These are phyloP conservation scores for Penicillium italicum DNA, from an alignment of 2,329 filamentous ascomycete genomes.

Conservation along the genomic window DNA sequence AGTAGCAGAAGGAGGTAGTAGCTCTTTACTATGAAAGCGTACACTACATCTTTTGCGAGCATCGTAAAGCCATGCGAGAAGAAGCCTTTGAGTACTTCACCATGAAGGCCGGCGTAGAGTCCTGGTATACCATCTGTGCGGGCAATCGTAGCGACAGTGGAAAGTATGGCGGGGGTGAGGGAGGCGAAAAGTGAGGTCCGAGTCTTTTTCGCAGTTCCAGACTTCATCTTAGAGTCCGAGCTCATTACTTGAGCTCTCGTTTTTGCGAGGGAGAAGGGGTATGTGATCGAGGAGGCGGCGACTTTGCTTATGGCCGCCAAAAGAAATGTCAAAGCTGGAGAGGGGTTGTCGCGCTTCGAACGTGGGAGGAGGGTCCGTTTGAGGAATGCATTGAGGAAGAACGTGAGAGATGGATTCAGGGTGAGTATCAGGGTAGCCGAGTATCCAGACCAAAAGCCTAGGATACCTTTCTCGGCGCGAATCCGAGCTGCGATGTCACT, in stretches of 20 bases:
- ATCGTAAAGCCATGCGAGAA: slow-evolving; percentile 84
- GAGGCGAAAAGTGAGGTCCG: slow-evolving; percentile 9
- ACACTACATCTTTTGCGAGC: slow-evolving; percentile 76
- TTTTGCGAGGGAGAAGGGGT: slow-evolving; percentile 84
- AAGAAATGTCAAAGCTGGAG: slow-evolving; percentile 57
- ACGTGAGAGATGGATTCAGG: slow-evolving; percentile 81
- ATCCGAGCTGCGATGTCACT: slow-evolving; percentile 63
- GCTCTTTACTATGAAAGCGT: slow-evolving; percentile 65
- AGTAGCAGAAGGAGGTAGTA: slow-evolving; percentile 64
- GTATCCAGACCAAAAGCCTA: slow-evolving; percentile 85
- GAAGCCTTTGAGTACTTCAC: slow-evolving; percentile 77
- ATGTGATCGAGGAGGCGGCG: slow-evolving; percentile 70
- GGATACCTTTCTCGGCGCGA: slow-evolving; percentile 63
- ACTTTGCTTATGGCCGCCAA: slow-evolving; percentile 76
- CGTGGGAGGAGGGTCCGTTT: slow-evolving; percentile 58
- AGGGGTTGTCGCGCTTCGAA: slow-evolving; percentile 51
- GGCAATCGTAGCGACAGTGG: slow-evolving; percentile 56
- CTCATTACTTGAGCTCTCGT: slow-evolving; percentile 63
- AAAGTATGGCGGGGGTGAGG: slow-evolving; percentile 55
- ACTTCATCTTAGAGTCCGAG: slow-evolving; percentile 15
- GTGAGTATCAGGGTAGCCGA: slow-evolving; percentile 75
- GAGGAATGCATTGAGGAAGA: slow-evolving; percentile 73
- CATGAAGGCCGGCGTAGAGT: slow-evolving; percentile 71
- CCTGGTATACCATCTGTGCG: slow-evolving; percentile 63
- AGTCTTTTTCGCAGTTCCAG: slow-evolving; percentile 24